phyloP scores from a whole-genome alignment of 2,329 filamentous ascomycete genomes.

The Paecilomyces sp. region DNA sequence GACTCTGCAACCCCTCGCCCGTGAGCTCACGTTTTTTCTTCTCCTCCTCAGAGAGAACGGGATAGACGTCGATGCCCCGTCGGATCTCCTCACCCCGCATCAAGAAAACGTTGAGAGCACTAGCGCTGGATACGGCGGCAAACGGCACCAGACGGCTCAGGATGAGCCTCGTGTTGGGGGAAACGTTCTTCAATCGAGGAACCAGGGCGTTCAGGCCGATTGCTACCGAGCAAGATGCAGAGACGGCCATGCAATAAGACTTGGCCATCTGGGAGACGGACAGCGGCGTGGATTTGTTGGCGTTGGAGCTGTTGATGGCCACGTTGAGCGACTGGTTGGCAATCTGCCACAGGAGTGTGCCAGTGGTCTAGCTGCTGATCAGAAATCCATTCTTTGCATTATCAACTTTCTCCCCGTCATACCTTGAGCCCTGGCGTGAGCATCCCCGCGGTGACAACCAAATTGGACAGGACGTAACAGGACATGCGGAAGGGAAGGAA shows the following conservation, averaged over 20 bases:
- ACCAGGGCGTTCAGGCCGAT: conserved; percentile 87
- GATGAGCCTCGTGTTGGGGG: conserved; percentile 66
- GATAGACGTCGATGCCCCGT: conserved; percentile 86
- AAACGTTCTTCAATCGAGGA: conserved; percentile 69
- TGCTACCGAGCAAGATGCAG: conserved; percentile 88
- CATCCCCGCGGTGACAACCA: conserved; percentile 95
- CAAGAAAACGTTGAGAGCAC: conserved; percentile 88
- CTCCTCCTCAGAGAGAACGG: conserved; percentile 65
- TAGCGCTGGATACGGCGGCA: conserved; percentile 85
- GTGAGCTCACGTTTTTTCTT: conserved; percentile 57
- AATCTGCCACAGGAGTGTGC: conserved; percentile 89
- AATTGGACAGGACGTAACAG: conserved; percentile 83
- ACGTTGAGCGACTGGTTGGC: conserved; percentile 97
- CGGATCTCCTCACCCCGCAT: conserved; percentile 97
- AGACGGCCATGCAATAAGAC: conserved; percentile 87
- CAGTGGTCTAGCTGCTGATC: conserved; percentile 52
- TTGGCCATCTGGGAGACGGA: conserved; percentile 72
- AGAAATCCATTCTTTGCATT: not conserved
- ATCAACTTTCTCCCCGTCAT: conserved; percentile 17
- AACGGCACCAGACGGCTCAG: conserved; percentile 89
- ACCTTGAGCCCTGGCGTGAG: conserved; percentile 79
- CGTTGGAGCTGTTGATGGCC: conserved; percentile 94
- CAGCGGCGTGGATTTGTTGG: conserved; percentile 92
- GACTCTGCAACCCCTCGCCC: conserved; percentile 58
- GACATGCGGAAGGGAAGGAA: conserved; percentile 97